These are phyloP conservation scores for Pelargonium cotyledonis DNA, from an alignment of 441 rosid genomes.

Conservation along the genomic window DNA sequence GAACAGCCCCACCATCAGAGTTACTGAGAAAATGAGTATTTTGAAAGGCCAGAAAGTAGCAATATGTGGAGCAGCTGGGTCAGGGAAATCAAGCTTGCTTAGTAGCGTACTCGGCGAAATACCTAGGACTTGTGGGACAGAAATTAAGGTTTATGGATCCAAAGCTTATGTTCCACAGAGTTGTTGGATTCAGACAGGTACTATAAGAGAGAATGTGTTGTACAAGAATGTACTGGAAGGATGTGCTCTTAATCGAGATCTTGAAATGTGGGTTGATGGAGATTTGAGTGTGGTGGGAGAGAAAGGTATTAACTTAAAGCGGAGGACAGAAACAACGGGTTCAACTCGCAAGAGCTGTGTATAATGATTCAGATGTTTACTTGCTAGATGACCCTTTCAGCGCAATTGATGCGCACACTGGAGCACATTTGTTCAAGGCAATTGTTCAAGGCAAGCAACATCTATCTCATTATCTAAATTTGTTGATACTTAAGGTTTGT, in stretches of 20 bases:
- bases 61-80: constrained; percentile 83
- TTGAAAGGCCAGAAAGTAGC: constrained; percentile 71
- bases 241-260: constrained; percentile 74
- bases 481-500: background rate
- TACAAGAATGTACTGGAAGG: constrained; percentile 62
- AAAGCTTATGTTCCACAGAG: constrained; percentile 92
- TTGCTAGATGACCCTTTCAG: constrained; percentile 94
- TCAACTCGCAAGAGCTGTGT: constrained; percentile 65
- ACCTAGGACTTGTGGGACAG: constrained; percentile 57
- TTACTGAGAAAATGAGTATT: constrained; percentile 33
- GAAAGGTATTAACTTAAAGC: constrained; percentile 62
- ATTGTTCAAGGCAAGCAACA: background rate
- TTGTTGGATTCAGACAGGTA: constrained; percentile 85
- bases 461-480: background rate
- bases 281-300: constrained; percentile 91
- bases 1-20: constrained; percentile 33
- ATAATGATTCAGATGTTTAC: constrained; percentile 55
- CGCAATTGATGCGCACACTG: constrained; percentile 97
- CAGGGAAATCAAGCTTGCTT: constrained; percentile 90
- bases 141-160: constrained; percentile 66
- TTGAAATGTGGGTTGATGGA: constrained; percentile 67
- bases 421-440: constrained; percentile 79
- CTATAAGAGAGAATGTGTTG: constrained; percentile 73
- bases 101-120: constrained; percentile 80
- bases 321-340: constrained; percentile 74